Base-by-base conservation (phyloP, 306 rosid species). In the Ammopiptanthus mongolicus region DNA sequence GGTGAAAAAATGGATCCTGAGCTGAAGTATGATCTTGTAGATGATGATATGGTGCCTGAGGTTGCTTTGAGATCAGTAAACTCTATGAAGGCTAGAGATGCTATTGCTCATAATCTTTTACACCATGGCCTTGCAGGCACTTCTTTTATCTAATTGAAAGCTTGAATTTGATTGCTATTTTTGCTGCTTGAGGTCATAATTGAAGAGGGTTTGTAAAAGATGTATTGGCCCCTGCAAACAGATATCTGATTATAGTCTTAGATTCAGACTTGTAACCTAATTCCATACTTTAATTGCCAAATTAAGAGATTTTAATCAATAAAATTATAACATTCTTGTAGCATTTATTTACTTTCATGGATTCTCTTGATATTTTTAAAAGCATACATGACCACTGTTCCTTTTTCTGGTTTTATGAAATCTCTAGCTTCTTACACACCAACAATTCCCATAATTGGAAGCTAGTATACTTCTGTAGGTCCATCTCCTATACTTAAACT, bases 101-200 rank as follows among this genome's bases (percentile, higher is more conserved):
- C 88, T 41, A 96, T 96, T 84, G 98, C 99, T 51, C 99, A 96
- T 84, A 92, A 96, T 84, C 88, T 96, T n/a, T 71, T 96, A 61
- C 98, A 96, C 74, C 99, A 90, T 84, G 99, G 99, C 25, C 84
- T 92, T 34, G 99, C 97, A 3, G 99, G 98, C 66, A 87, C 98
- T 57, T 67, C 93, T 31, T 95, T 89, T 84, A 84, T 92, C 17
- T 92, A 82, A 82, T 41, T 9, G 17, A 52, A 25, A 64, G 39
- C 17, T 73, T 78, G 62, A 42, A 60, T 66, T 59, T 71, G 52
- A n/a, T 60, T 5, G 22, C 59, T 61, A 0, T n/a, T 64, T 63
- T 31, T 77, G 23, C 22, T 68, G 14, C 65, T 78, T 44, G 25
- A 53, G 34, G 9, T 46, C 42, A 42, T 71, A 15, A 72, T 81